phyloP scores from a whole-genome alignment of 768 basidiomycete species.

The Daedaleopsis sinensis region DNA sequence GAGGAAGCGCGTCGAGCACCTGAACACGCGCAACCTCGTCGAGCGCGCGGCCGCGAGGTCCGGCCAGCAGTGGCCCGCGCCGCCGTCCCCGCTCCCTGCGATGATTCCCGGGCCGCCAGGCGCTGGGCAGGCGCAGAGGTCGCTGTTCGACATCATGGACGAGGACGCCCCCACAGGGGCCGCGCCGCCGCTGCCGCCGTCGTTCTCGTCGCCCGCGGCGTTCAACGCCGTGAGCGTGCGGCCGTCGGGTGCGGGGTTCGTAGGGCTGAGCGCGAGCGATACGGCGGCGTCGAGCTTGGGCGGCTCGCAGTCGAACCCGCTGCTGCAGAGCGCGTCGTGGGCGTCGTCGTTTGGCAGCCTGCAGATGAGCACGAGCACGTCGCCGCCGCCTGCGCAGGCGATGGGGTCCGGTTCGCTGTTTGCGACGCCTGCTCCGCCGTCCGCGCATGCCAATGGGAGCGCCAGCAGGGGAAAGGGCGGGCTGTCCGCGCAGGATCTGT shows the following conservation, averaged over 20 bases:
- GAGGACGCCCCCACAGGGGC: slow-evolving; percentile 18
- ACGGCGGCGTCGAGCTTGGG: not conserved
- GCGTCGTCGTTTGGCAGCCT: slow-evolving; percentile 2
- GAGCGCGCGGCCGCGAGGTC: slow-evolving; percentile 55
- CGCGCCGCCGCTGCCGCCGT: slow-evolving; percentile 34
- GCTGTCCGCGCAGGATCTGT: slow-evolving; percentile 81
- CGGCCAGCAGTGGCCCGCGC: slow-evolving; percentile 45
- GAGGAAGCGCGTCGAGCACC: slow-evolving; percentile 43
- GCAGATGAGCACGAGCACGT: not conserved
- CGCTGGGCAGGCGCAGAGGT: slow-evolving; percentile 12
- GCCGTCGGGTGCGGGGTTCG: slow-evolving; percentile 2
- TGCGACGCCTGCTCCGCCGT: slow-evolving; percentile 18
- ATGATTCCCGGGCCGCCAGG: slow-evolving; percentile 39
- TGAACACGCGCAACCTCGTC: slow-evolving; percentile 60
- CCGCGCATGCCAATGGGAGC: slow-evolving; percentile 3
- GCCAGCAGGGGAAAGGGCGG: slow-evolving; percentile 37
- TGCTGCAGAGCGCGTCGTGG: slow-evolving; percentile 2
- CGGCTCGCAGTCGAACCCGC: not conserved
- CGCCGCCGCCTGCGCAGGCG: not conserved
- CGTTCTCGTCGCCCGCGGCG: slow-evolving; percentile 23
- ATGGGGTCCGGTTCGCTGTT: not conserved
- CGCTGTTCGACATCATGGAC: slow-evolving; percentile 34
- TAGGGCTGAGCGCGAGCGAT: not conserved
- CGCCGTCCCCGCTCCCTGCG: slow-evolving; percentile 49
- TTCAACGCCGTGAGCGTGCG: slow-evolving; percentile 12